Conservation (phyloP, 371 early-diverging fungal genomes). For the Chytridiales sp. region DNA sequence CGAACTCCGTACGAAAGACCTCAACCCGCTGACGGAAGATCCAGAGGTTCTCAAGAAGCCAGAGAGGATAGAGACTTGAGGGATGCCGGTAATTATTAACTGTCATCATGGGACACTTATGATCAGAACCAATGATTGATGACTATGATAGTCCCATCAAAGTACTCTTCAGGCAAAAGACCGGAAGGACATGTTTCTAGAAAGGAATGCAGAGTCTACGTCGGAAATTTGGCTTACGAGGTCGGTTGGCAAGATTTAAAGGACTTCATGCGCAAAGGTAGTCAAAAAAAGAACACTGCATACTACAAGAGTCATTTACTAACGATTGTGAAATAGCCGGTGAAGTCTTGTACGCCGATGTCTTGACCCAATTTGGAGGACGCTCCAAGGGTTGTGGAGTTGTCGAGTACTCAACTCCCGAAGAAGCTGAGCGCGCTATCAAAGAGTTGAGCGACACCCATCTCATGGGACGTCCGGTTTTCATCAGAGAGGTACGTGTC, state of each 20-base stretch:
- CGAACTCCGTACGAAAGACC: too few species aligned
- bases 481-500: slow-evolving; percentile 62
- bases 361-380: slow-evolving; percentile 60
- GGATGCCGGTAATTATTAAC: too few species aligned
- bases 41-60: too few species aligned
- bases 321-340: slow-evolving; percentile 51
- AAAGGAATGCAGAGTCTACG: slow-evolving; percentile 44
- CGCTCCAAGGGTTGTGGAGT: slow-evolving; percentile 70
- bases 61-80: too few species aligned
- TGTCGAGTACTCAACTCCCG: slow-evolving; percentile 75
- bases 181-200: too few species aligned
- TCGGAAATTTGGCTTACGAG: slow-evolving; percentile 51
- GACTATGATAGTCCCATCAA: too few species aligned
- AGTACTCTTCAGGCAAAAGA: too few species aligned
- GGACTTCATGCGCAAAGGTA: slow-evolving; percentile 80
- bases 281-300: background rate
- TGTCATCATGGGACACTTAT: too few species aligned
- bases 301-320: background rate
- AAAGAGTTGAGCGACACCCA: slow-evolving; percentile 66
- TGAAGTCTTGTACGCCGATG: slow-evolving; percentile 67
- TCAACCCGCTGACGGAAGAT: too few species aligned
- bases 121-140: too few species aligned
- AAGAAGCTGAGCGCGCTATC: slow-evolving; percentile 81
- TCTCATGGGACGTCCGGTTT: slow-evolving; percentile 76
- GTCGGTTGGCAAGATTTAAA: slow-evolving; percentile 58